These are phyloP conservation scores for Dioscorea dumetorum DNA, from an alignment of 106 monocot species.

Conservation along the genomic window DNA sequence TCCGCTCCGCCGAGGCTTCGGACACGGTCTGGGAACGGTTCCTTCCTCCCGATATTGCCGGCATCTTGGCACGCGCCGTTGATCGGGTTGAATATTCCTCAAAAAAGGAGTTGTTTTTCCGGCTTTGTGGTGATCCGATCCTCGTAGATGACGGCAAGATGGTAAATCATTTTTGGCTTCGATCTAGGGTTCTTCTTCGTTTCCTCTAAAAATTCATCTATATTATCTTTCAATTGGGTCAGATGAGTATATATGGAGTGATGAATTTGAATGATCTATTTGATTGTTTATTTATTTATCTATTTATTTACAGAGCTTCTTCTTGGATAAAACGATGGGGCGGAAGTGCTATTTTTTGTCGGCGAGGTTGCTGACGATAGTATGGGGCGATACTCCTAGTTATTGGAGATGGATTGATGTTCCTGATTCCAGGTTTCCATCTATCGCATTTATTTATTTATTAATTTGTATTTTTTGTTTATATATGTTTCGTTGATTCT, in stretches of 20 bases:
- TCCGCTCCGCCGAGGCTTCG: constrained; percentile 32
- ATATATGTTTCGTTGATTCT: no score
- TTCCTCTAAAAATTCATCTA: no score
- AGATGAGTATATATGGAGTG: no score
- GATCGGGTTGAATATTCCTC: constrained; percentile 17
- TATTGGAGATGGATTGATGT: constrained; percentile 20
- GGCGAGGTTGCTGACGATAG: no score
- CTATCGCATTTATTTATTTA: not conserved
- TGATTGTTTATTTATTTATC: no score
- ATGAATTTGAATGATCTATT: no score
- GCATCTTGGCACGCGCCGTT: constrained; percentile 26
- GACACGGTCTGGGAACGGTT: constrained; percentile 42
- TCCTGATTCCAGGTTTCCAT: constrained; percentile 40
- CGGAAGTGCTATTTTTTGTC: no score
- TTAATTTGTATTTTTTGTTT: no score
- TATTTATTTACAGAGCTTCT: no score
- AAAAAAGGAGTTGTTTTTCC: constrained; percentile 38
- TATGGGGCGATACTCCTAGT: no score
- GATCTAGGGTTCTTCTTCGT: not conserved
- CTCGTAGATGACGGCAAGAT: constrained; percentile 39
- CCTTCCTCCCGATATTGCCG: constrained; percentile 27
- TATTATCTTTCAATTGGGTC: no score
- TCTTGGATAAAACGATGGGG: no score
- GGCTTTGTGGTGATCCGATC: constrained; percentile 33
- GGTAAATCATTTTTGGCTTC: constrained; percentile 7